phyloP scores from a whole-genome alignment of 1,139 yeast species.

The Hyphopichia fennica region DNA sequence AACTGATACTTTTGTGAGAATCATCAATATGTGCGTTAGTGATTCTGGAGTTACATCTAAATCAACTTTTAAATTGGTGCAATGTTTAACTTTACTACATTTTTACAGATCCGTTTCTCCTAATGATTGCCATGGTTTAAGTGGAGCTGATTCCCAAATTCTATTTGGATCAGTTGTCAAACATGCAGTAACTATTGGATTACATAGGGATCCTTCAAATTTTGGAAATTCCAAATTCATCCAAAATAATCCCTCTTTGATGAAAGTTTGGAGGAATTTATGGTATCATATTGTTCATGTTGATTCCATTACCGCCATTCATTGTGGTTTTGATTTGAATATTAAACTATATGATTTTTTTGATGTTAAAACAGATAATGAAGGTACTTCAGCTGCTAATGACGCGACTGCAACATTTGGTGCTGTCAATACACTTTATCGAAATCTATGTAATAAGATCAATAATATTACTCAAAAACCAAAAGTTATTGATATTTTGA shows the following conservation, averaged over 20 bases:
- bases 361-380: slow-evolving; percentile 26
- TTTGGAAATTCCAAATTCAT: slow-evolving; percentile 34
- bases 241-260: slow-evolving; percentile 24
- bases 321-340: slow-evolving; percentile 33
- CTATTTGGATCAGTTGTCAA: slow-evolving; percentile 37
- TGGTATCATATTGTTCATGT: slow-evolving; percentile 33
- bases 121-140: slow-evolving; percentile 45
- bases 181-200: slow-evolving; percentile 45
- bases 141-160: slow-evolving; percentile 43
- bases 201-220: slow-evolving; percentile 42
- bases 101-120: slow-evolving; percentile 43
- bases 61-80: slow-evolving; percentile 36
- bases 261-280: slow-evolving; percentile 37
- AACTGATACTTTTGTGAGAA: slow-evolving; percentile 24
- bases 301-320: slow-evolving; percentile 37
- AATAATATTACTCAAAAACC: slow-evolving; percentile 33
- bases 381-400: too few species aligned
- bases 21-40: slow-evolving; percentile 32
- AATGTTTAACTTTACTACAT: slow-evolving; percentile 30
- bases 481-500: slow-evolving; percentile 35
- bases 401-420: too few species aligned
- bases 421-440: too few species aligned
- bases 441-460: slow-evolving; percentile 30
- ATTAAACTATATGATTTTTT: slow-evolving; percentile 26
- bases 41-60: slow-evolving; percentile 28